phyloP scores from a whole-genome alignment of 305 asterid genomes.

The Galium porrigens region DNA sequence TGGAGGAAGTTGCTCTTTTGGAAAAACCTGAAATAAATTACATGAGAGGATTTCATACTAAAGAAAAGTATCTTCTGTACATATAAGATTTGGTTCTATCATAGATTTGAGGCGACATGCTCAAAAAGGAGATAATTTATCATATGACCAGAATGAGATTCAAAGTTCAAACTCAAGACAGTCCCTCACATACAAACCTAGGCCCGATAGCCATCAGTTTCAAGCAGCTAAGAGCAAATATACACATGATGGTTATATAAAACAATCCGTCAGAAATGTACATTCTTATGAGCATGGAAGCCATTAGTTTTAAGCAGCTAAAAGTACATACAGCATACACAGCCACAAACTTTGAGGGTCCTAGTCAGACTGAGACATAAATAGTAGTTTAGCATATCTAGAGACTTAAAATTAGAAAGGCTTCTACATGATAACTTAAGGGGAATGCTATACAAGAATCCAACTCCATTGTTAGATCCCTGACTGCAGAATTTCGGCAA shows the following conservation, averaged over 20 bases:
- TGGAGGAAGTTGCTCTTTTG: too few relatives aligned
- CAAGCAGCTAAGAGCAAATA: not conserved
- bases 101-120: not conserved
- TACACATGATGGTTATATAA: not conserved
- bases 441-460: too few relatives aligned
- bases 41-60: too few relatives aligned
- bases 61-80: not conserved
- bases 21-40: not conserved
- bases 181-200: not conserved
- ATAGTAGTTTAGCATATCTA: too few relatives aligned
- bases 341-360: too few relatives aligned
- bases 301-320: not conserved
- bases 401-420: too few relatives aligned
- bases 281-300: not conserved
- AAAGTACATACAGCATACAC: too few relatives aligned
- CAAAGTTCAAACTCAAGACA: not conserved
- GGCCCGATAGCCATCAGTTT: not conserved
- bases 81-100: not conserved
- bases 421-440: too few relatives aligned
- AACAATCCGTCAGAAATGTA: not conserved
- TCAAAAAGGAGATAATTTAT: not conserved
- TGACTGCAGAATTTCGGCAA: too few relatives aligned
- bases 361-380: too few relatives aligned
- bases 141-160: not conserved
- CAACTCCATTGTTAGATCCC: too few relatives aligned